A percentile compares a stretch with the other conserved stretches of the same genome.
phyloP scores from a whole-genome alignment of 2,329 filamentous ascomycete genomes.

The Epichloe sp. region DNA sequence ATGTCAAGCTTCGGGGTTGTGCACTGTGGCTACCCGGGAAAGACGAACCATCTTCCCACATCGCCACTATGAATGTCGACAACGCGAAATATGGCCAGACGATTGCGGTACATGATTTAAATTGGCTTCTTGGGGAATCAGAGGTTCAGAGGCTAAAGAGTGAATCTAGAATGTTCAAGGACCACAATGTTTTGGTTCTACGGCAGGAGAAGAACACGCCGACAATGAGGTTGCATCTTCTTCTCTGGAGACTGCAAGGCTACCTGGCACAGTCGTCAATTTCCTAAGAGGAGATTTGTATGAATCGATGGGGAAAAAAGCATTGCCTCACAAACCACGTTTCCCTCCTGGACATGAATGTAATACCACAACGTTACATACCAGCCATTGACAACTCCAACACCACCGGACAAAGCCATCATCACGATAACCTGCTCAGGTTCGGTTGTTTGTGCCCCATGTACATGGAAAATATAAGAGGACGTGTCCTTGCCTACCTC shows the following conservation, averaged over 20 bases:
- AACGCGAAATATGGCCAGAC: constrained; percentile 20
- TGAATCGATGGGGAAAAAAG: no score
- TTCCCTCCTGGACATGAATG: no score
- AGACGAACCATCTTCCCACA: constrained; percentile 17
- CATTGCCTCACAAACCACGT: no score
- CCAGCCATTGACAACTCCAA: no score
- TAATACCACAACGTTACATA: no score
- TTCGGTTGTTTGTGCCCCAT: no score
- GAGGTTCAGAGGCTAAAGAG: constrained; percentile 26
- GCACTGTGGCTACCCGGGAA: constrained; percentile 28
- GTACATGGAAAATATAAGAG: no score
- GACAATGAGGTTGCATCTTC: constrained; percentile 32
- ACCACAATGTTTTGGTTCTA: constrained; percentile 30
- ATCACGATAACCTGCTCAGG: no score
- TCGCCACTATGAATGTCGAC: constrained; percentile 32
- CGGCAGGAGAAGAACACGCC: constrained; percentile 22
- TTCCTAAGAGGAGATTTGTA: neutral
- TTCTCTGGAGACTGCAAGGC: constrained; percentile 46
- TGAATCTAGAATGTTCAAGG: constrained; percentile 20
- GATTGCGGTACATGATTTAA: constrained; percentile 40
- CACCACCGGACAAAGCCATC: no score
- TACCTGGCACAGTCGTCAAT: constrained; percentile 24
- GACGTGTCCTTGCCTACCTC: no score
- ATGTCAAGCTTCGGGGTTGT: constrained; percentile 28
- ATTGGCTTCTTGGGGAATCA: constrained; percentile 35